Percentiles rank a stretch among this genome's conserved stretches.
phyloP scores from a whole-genome alignment of 441 rosid species.

The Brassica hybrid region DNA sequence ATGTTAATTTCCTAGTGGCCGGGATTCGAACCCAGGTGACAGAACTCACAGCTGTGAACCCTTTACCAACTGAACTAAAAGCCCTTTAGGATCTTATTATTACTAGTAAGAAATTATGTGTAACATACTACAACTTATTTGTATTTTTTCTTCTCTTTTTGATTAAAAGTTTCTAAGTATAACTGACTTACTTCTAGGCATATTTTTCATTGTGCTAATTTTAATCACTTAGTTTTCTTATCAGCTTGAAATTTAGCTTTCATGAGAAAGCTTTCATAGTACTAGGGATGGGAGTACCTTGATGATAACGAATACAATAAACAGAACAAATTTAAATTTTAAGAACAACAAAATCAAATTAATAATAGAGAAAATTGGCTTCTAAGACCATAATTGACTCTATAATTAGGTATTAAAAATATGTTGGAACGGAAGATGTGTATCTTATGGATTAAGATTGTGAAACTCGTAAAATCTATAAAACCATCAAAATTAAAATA shows the following conservation, averaged over 20 bases:
- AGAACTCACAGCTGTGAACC: no score
- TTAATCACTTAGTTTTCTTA: neutral
- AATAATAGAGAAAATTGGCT: neutral
- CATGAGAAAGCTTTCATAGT: neutral
- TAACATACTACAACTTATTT: neutral
- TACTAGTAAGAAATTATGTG: neutral
- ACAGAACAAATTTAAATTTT: neutral
- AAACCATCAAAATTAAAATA: no score
- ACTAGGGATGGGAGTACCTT: neutral
- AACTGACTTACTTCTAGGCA: neutral
- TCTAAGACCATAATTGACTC: no score
- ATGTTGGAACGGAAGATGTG: no score
- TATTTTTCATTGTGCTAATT: neutral
- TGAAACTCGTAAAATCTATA: no score
- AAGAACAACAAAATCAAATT: neutral
- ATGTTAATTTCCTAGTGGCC: no score
- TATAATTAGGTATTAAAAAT: no score
- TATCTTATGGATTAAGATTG: no score
- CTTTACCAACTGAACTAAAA: no score
- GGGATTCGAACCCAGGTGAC: no score
- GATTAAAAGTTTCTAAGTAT: neutral
- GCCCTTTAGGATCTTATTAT: neutral
- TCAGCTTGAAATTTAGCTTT: neutral
- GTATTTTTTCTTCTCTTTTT: neutral
- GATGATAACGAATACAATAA: neutral